phyloP scores from a whole-genome alignment of 257 asterid genomes.

The Gynochthodes officinalis region DNA sequence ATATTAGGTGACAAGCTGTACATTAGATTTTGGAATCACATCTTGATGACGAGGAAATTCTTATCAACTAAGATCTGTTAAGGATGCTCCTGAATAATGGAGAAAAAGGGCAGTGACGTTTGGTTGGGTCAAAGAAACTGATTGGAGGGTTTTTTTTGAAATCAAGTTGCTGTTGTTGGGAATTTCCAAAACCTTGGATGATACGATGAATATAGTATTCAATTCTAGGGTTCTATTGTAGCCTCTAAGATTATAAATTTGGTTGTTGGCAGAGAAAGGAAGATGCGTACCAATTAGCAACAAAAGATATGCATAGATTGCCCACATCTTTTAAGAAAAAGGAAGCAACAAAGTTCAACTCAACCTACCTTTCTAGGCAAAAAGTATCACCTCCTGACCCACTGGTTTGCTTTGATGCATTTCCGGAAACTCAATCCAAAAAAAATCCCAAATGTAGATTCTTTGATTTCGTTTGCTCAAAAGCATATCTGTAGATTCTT shows the following conservation, averaged over 20 bases:
- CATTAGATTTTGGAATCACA: not conserved
- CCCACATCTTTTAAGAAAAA: slow-evolving; percentile 7
- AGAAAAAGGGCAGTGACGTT: not conserved
- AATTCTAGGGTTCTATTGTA: not conserved
- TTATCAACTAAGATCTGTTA: not conserved
- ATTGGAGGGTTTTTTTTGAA: not conserved
- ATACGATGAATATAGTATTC: not conserved
- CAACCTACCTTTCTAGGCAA: not conserved
- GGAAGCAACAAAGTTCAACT: slow-evolving; percentile 3
- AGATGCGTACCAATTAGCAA: slow-evolving; percentile 17
- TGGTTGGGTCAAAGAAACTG: not conserved
- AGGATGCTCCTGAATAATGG: not conserved
- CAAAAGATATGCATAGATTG: slow-evolving; percentile 14
- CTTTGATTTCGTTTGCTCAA: not conserved
- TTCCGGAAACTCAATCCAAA: not conserved
- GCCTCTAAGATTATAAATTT: not conserved
- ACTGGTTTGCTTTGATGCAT: not conserved
- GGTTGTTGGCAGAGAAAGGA: slow-evolving; percentile 7
- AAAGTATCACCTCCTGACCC: not conserved
- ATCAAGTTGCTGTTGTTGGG: not conserved
- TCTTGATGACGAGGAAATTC: not conserved
- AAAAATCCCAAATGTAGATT: not conserved
- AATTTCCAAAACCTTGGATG: not conserved
- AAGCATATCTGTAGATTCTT: not conserved
- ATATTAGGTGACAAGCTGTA: slow-evolving; percentile 1